A percentile compares a stretch with the other conserved stretches of the same genome.
phyloP scores from a whole-genome alignment of 306 rosid species.

The Corylus heterophylla region DNA sequence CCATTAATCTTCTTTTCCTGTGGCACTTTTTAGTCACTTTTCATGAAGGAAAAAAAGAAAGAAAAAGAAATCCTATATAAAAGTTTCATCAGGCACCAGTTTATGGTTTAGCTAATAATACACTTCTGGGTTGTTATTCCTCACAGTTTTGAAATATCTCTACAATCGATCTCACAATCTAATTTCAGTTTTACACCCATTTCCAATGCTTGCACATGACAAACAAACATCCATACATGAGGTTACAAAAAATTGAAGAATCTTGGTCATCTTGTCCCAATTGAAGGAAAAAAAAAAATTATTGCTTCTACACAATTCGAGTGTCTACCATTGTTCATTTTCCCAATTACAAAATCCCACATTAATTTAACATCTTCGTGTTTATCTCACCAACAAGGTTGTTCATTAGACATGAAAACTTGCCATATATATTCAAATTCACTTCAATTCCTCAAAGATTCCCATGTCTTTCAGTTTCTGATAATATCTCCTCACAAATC shows the following conservation, averaged over 20 bases:
- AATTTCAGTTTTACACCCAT: background rate
- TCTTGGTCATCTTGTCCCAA: background rate
- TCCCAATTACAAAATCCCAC: background rate
- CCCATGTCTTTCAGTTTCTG: no score
- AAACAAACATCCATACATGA: background rate
- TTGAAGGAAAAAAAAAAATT: background rate
- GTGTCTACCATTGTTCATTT: background rate
- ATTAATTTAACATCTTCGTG: background rate
- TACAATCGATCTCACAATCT: no score
- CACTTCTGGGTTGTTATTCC: background rate
- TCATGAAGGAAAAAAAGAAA: no score
- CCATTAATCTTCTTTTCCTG: background rate
- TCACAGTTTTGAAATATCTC: no score
- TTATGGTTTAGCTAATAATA: background rate
- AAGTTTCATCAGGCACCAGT: background rate
- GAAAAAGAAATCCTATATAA: background rate
- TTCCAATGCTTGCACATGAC: background rate
- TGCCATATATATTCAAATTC: background rate
- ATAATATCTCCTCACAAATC: background rate
- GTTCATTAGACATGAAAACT: background rate
- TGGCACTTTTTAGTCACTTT: no score
- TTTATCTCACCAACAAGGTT: background rate
- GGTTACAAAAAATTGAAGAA: background rate
- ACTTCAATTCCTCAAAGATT: background rate
- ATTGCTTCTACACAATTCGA: background rate